These are phyloP conservation scores for Sarcomyxa edulis DNA, from an alignment of 768 basidiomycete genomes.

Conservation along the genomic window DNA sequence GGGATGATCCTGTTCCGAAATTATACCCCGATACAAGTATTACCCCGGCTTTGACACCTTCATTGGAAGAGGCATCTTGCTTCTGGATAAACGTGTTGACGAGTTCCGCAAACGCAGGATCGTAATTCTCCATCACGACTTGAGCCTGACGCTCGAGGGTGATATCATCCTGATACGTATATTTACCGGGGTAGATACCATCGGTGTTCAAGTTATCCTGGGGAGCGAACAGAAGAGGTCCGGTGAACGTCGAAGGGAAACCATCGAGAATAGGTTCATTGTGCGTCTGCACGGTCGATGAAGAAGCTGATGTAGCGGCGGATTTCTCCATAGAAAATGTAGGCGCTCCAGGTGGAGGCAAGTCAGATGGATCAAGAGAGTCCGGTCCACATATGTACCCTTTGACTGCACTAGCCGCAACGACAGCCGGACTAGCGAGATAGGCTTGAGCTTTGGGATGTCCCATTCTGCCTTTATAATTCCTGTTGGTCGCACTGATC, in stretches of 20 bases:
- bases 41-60: constrained; percentile 49
- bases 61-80: constrained; percentile 13
- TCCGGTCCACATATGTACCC: constrained; percentile 88
- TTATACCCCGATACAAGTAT: constrained; percentile 93
- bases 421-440: constrained; percentile 93
- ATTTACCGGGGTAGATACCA: constrained; percentile 97
- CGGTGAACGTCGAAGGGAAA: constrained; percentile 81
- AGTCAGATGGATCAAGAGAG: constrained; percentile 44
- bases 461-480: constrained; percentile 99
- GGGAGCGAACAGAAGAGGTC: constrained; percentile 86
- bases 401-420: constrained; percentile 91
- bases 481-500: constrained; percentile 97
- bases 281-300: constrained; percentile 19
- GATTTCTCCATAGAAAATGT: constrained; percentile 48
- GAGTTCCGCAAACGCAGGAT: constrained; percentile 74
- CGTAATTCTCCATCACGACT: constrained; percentile 99
- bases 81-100: constrained; percentile 46
- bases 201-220: constrained; percentile 99
- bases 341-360: constrained; percentile 50
- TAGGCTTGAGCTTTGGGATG: constrained; percentile 93
- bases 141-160: constrained; percentile 91
- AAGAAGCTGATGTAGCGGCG: constrained; percentile 20
- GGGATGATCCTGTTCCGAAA: constrained; percentile 97
- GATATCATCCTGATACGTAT: constrained; percentile 99
- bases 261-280: constrained; percentile 68